Base-by-base conservation (phyloP, 768 basidiomycete genomes). In the Trametes meyenii region DNA sequence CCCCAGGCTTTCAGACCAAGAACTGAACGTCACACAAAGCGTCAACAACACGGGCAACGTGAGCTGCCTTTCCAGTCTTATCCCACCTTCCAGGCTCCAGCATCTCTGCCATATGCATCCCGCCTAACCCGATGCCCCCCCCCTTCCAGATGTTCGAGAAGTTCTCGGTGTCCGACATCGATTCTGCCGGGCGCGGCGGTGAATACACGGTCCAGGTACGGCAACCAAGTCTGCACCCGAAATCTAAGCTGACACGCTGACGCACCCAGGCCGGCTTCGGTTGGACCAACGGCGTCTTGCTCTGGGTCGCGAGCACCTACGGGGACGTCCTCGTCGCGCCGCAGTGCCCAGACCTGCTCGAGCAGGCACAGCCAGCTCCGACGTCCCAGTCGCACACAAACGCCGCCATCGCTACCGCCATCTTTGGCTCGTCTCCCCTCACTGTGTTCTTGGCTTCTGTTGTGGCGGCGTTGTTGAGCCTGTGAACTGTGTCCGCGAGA, bases 151-250 rank as follows among this genome's bases (percentile, higher is more conserved):
- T 94, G 90, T 94, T 86, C 63, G 92, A 94, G 73, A 92, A 94
- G 73, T 94, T 94, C 76, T 93, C 91, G 3, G 83, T 81, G 43
- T 71, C 85, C 11, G 87, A 96, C 59, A 81, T 94, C 35, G 88
- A 92, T 73, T 88, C 86, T 2, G 87, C 89, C 2, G 93, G 92
- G 5, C 76, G 77, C 13, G 93, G 92, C 7, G 93, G 93, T 24
- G 93, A 95, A 78, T 96, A 97, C 67, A 89, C 86, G 2, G 94
- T 95, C 3, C 91, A 94, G 75, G 85, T 83, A 55, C 63, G 76
- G 59, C 66, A 68, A 21, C 21, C 13, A 13, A 0, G 50, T 16
- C 29, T 55, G 21, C 36, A 35, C 35, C 56, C 1, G 35, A 38
- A 38, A 26, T 6, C 39, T 12, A 46, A 55, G 17, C 19, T 43